A percentile compares a stretch with the other conserved stretches of the same genome.
phyloP scores from a whole-genome alignment of 495 filamentous ascomycete genomes.

The Xylaria telfairii region DNA sequence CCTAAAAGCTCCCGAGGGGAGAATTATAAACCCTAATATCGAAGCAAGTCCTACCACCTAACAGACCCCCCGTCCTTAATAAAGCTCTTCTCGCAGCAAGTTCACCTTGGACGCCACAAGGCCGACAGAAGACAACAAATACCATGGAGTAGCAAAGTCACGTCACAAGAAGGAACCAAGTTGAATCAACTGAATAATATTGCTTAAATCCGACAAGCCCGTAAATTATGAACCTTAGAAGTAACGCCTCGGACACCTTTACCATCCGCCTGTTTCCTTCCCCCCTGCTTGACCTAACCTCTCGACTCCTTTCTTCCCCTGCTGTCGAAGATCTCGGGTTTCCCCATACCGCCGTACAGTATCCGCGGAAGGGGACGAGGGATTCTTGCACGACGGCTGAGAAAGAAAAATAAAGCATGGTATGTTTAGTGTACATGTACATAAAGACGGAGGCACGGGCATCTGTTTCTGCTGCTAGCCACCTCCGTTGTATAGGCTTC shows the following conservation, averaged over 20 bases:
- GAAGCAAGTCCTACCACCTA: too few relatives aligned
- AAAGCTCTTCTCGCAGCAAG: too few relatives aligned
- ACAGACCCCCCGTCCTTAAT: too few relatives aligned
- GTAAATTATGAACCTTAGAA: background rate
- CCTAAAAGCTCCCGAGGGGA: too few relatives aligned
- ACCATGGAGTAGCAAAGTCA: background rate
- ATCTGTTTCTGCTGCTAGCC: slow-evolving; percentile 6
- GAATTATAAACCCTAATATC: too few relatives aligned
- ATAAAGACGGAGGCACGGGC: background rate
- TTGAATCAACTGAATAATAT: slow-evolving; percentile 1
- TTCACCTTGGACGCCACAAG: too few relatives aligned
- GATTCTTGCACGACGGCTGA: background rate
- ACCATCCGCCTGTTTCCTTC: slow-evolving; percentile 1
- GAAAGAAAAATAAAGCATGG: background rate
- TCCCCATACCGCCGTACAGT: background rate
- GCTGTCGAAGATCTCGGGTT: background rate
- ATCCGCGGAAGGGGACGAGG: background rate
- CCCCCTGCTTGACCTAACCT: background rate
- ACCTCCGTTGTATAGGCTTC: background rate
- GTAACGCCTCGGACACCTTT: slow-evolving; percentile 6
- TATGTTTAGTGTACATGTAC: background rate
- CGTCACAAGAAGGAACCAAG: background rate
- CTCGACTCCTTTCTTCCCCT: background rate
- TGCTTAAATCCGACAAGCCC: background rate
- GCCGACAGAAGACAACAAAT: too few relatives aligned